Evolutionary conservation across 129 eudicot species (phyloP).

Genomic region (Saposhnikovia divaricata): DNA sequence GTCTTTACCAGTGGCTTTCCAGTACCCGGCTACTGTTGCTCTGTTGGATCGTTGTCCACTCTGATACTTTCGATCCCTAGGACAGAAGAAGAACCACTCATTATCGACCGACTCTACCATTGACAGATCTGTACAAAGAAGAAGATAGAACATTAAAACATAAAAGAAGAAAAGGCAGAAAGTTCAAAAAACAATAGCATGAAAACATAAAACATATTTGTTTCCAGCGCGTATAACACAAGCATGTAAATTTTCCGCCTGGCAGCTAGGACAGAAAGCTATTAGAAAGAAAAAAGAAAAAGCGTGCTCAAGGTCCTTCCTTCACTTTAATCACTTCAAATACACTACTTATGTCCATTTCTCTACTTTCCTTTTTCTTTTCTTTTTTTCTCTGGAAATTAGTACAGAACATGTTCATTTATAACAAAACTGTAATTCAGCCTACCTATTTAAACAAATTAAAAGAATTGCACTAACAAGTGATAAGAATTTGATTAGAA

Average conservation of each 20-base stretch:
- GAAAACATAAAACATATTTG: neutral
- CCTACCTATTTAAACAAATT: neutral
- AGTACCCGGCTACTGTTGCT: constrained; percentile 68
- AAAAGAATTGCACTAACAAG: neutral
- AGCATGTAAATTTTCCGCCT: too few relatives aligned
- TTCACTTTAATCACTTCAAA: neutral
- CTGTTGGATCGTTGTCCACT: constrained; percentile 69
- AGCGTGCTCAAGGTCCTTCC: too few relatives aligned
- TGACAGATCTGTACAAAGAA: constrained; percentile 37
- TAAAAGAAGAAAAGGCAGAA: neutral
- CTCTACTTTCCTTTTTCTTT: neutral
- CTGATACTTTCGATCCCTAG: constrained; percentile 79
- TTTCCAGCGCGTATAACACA: too few relatives aligned
- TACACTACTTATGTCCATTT: neutral
- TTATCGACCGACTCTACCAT: constrained; percentile 53
- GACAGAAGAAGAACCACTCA: constrained; percentile 88
- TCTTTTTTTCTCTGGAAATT: neutral
- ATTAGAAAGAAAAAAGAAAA: too few relatives aligned
- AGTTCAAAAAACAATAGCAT: neutral
- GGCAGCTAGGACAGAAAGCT: too few relatives aligned
- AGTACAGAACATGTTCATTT: neutral
- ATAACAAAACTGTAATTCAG: neutral
- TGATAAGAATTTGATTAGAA: neutral
- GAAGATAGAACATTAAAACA: neutral
- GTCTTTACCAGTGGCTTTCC: constrained; percentile 93